phyloP scores from a whole-genome alignment of 2,329 filamentous ascomycete species.

The Thelonectria olida region DNA sequence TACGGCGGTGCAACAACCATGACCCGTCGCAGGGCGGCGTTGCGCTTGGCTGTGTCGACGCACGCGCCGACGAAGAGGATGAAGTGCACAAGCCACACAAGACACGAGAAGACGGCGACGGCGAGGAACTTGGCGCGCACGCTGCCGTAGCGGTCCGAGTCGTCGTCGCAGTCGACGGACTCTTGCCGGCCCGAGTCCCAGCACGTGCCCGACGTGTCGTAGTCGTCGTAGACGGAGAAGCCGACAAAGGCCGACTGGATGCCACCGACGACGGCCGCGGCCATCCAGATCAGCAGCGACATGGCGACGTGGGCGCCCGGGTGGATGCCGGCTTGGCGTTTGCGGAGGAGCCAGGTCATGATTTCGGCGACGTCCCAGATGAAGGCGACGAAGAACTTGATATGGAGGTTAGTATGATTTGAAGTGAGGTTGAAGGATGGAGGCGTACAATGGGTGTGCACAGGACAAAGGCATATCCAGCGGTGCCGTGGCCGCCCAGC shows the following conservation, averaged over 20 bases:
- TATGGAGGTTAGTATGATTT: neutral
- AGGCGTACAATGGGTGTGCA: constrained; percentile 33
- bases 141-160: constrained; percentile 6
- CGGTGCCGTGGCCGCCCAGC: constrained; percentile 12
- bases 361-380: constrained; percentile 52
- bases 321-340: constrained; percentile 48
- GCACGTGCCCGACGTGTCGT: constrained; percentile 19
- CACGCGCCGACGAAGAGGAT: constrained; percentile 52
- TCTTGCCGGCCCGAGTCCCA: constrained; percentile 18
- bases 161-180: constrained; percentile 12
- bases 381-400: constrained; percentile 47
- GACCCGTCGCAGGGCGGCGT: constrained; percentile 36
- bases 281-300: constrained; percentile 53
- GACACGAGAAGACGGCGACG: constrained; percentile 33
- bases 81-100: constrained; percentile 46
- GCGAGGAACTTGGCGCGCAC: constrained; percentile 27
- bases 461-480: constrained; percentile 18
- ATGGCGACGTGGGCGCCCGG: constrained; percentile 55
- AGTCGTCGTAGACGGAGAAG: constrained; percentile 20
- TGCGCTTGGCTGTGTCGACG: constrained; percentile 47
- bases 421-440: neutral
- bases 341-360: constrained; percentile 46
- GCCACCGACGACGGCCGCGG: constrained; percentile 38
- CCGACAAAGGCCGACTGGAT: constrained; percentile 32
- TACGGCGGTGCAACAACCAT: constrained; percentile 41